Conservation (phyloP, 2,329 filamentous ascomycete genomes). For the Alternaria viburni region DNA sequence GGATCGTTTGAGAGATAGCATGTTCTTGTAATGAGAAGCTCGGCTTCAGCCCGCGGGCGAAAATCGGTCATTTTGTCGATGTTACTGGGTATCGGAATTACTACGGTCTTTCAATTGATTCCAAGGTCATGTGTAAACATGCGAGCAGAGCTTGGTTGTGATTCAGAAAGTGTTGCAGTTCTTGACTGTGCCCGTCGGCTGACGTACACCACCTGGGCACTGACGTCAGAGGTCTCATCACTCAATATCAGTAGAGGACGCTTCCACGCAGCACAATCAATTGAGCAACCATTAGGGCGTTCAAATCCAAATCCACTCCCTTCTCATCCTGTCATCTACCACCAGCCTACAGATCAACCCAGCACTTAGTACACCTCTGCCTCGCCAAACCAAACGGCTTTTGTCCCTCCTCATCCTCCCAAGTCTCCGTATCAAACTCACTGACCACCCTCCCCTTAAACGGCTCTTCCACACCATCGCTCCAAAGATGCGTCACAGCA, state of each 20-base stretch:
- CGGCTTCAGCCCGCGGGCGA: not conserved
- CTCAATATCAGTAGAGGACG: not conserved
- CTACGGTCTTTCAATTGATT: not conserved
- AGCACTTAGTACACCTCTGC: conserved; percentile 32
- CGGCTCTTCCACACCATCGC: conserved; percentile 26
- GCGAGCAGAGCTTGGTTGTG: not conserved
- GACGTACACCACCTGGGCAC: not conserved
- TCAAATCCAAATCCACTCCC: not conserved
- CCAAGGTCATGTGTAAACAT: not conserved
- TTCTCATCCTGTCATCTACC: not conserved
- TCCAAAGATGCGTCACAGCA: conserved; percentile 41
- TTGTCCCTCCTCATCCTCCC: conserved; percentile 30
- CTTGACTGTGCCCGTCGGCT: not conserved
- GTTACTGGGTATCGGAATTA: not conserved
- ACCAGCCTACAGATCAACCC: conserved; percentile 31
- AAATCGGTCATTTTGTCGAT: not conserved
- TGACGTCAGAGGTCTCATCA: not conserved
- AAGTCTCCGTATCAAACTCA: conserved; percentile 30
- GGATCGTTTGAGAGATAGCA: conserved; percentile 13
- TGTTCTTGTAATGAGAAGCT: conserved; percentile 5
- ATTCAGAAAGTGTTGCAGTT: not conserved
- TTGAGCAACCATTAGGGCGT: not conserved
- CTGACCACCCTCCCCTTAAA: conserved; percentile 30
- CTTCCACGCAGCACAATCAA: not conserved
- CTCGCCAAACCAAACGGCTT: conserved; percentile 30